These are phyloP conservation scores for Arthrobotrys sphaeroides DNA, from an alignment of 2,329 filamentous ascomycete genomes.

Conservation along the genomic window DNA sequence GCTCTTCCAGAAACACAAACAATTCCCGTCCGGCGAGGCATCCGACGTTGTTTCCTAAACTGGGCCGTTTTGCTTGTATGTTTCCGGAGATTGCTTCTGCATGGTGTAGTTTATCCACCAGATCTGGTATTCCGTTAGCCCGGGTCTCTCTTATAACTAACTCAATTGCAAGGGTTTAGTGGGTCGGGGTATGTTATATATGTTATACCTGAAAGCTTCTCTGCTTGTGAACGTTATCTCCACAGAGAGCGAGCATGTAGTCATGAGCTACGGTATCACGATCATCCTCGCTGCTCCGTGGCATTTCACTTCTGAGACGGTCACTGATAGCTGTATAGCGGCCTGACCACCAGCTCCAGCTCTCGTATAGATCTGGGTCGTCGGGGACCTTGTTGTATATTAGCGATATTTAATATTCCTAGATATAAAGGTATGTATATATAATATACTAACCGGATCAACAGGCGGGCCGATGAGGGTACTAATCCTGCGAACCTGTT, in stretches of 20 bases:
- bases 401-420: not conserved
- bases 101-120: slow-evolving; percentile 36
- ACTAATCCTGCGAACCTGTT: slow-evolving; percentile 12
- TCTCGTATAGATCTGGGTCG: slow-evolving; percentile 38
- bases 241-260: slow-evolving; percentile 22
- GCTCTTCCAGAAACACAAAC: slow-evolving; percentile 19
- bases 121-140: no score
- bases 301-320: slow-evolving; percentile 36
- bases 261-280: slow-evolving; percentile 4
- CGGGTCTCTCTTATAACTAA: no score
- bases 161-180: not conserved
- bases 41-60: slow-evolving; percentile 48
- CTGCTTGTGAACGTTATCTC: slow-evolving; percentile 19
- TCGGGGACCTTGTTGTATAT: slow-evolving; percentile 23
- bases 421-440: not conserved
- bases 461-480: slow-evolving; percentile 16
- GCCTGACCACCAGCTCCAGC: slow-evolving; percentile 39
- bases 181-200: not conserved
- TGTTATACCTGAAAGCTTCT: slow-evolving; percentile 30
- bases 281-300: slow-evolving; percentile 5
- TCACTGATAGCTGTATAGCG: slow-evolving; percentile 44
- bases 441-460: slow-evolving; percentile 5
- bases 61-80: slow-evolving; percentile 17
- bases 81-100: slow-evolving; percentile 31
- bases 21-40: not conserved